A percentile compares a stretch with the other conserved stretches of the same genome.
These are phyloP conservation scores for Parmelia sp. DNA, from an alignment of 495 filamentous ascomycete genomes.

Conservation along the genomic window DNA sequence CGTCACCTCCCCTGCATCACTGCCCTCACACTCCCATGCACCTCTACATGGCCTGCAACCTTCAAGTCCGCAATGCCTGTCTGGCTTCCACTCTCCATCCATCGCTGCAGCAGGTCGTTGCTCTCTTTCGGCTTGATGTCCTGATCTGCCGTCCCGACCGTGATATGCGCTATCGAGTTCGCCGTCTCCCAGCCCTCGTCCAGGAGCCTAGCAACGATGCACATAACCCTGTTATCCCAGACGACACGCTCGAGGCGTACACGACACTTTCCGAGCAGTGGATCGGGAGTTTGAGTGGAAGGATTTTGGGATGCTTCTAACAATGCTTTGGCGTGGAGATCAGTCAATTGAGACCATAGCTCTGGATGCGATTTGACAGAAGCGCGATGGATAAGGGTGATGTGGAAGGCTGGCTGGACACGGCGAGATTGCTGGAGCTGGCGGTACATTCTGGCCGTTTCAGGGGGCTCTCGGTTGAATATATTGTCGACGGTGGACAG, in stretches of 20 bases:
- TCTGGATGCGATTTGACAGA: constrained; percentile 49
- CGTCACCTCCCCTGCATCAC: constrained; percentile 37
- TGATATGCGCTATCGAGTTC: constrained; percentile 81
- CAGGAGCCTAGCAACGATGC: constrained; percentile 69
- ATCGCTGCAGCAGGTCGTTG: constrained; percentile 70
- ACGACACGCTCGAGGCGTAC: constrained; percentile 64
- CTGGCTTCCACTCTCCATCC: constrained; percentile 49
- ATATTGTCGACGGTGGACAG: constrained; percentile 55
- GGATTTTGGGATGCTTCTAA: constrained; percentile 28
- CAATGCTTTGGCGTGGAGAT: constrained; percentile 33
- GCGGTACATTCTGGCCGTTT: constrained; percentile 60
- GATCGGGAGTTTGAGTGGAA: constrained; percentile 23
- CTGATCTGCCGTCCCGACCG: constrained; percentile 68
- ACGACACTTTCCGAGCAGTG: constrained; percentile 44
- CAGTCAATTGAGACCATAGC: constrained; percentile 56
- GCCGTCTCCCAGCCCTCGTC: constrained; percentile 57
- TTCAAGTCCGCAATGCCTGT: constrained; percentile 45
- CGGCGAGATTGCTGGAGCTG: constrained; percentile 66
- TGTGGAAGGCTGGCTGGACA: constrained; percentile 81
- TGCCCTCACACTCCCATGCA: constrained; percentile 37
- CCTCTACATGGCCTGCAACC: constrained; percentile 40
- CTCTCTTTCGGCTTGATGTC: constrained; percentile 87
- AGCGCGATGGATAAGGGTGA: constrained; percentile 84
- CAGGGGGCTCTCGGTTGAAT: constrained; percentile 47
- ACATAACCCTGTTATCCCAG: constrained; percentile 80